Base-by-base conservation (phyloP, 768 basidiomycete genomes). In the Tricholomella constricta region DNA sequence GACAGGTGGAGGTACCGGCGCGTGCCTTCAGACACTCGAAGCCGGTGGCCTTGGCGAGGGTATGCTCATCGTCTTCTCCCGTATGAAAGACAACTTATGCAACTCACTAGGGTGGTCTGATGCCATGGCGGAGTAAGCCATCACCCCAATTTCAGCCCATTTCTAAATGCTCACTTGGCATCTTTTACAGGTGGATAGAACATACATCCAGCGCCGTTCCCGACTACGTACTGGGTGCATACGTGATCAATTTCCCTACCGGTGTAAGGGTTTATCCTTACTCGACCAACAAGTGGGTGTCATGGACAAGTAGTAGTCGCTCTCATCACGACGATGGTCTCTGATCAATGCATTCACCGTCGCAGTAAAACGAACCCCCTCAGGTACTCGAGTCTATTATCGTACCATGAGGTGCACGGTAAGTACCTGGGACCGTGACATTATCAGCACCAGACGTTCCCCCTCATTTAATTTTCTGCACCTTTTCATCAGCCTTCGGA, bases 41-140 rank as follows among this genome's bases (percentile, higher is more conserved):
- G 74, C 84, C 27, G 83, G 83, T 31, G 85, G 86, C 17, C 79
- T 87, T 75, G 85, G 84, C 52, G 85, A 88, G 71, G 84, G 84
- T 55, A 74, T 72, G 79, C 73, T 72, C 22, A 6, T 19, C 0
- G n/a, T n/a, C n/a, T n/a, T n/a, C n/a, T n/a, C n/a, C n/a, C n/a
- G n/a, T n/a, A n/a, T n/a, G n/a, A n/a, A n/a, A n/a, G n/a, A n/a
- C n/a, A n/a, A n/a, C n/a, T n/a, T n/a, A n/a, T n/a, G n/a, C n/a
- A n/a, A n/a, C n/a, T n/a, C n/a, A n/a, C n/a, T n/a, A 65, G 65
- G 65, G 25, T 74, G 74, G 73, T 83, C 81, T 65, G 82, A 83
- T 52, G 81, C 81, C 51, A 68, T 75, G 72, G 76, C 76, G 35
- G 68, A 73, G 74, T 74, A 49, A 38, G 67, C 38, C 8, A 17